A percentile compares a stretch with the other conserved stretches of the same genome.
Conservation (phyloP, 768 basidiomycete species). For the Panaeolus cyanescens region DNA sequence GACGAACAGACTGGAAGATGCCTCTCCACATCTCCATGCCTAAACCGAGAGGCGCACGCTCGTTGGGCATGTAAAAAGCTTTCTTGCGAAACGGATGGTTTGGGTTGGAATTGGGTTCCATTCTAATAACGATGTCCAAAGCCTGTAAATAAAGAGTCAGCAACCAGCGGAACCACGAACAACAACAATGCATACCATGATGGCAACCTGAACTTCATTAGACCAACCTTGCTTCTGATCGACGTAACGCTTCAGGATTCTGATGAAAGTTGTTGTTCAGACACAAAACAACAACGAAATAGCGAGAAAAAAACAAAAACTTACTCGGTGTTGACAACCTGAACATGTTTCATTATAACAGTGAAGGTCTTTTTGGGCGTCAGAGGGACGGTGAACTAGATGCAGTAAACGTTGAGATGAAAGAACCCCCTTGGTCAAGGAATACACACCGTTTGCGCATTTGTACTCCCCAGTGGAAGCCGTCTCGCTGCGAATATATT, state of each 20-base stretch:
- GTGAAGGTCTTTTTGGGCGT: background rate
- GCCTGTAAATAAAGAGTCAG: slow-evolving; percentile 41
- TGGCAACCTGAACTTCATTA: slow-evolving; percentile 48
- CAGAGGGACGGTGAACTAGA: slow-evolving; percentile 60
- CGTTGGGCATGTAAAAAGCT: slow-evolving; percentile 69
- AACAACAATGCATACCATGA: slow-evolving; percentile 46
- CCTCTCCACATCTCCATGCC: slow-evolving; percentile 79
- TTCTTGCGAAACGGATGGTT: slow-evolving; percentile 72
- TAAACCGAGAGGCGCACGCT: slow-evolving; percentile 51
- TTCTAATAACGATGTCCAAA: slow-evolving; percentile 73
- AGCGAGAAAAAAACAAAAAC: background rate
- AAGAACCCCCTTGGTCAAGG: background rate
- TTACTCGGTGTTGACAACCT: slow-evolving; percentile 35
- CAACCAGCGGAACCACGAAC: background rate
- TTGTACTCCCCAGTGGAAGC: slow-evolving; percentile 54
- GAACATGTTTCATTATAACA: slow-evolving; percentile 32
- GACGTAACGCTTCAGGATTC: slow-evolving; percentile 61
- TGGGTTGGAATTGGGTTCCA: slow-evolving; percentile 63
- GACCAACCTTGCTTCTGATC: slow-evolving; percentile 64
- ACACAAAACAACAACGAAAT: background rate
- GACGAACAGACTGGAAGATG: slow-evolving; percentile 79
- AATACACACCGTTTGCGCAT: slow-evolving; percentile 49
- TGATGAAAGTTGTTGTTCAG: slow-evolving; percentile 21
- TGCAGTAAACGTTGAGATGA: background rate
- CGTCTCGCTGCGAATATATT: slow-evolving; percentile 63